phyloP scores from a whole-genome alignment of 1,284 basidiomycete species.

The Coniferiporia weirii region DNA sequence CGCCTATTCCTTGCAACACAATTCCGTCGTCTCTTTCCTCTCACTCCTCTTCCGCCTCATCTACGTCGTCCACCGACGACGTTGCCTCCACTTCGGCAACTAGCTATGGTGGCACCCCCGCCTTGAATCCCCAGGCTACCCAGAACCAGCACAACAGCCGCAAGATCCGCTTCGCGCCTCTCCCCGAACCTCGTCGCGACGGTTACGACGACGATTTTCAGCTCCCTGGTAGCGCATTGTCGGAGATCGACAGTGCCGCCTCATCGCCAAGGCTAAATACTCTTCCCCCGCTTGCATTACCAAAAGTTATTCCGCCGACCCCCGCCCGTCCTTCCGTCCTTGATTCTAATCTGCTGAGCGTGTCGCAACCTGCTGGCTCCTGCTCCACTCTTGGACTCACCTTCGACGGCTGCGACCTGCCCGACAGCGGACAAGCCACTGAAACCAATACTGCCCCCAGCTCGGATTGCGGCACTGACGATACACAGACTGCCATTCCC shows the following conservation, averaged over 20 bases:
- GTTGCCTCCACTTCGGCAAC: conserved; percentile 14
- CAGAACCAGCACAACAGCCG: conserved; percentile 22
- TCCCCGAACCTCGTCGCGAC: conserved; percentile 64
- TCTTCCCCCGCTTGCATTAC: conserved; percentile 5
- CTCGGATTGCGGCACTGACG: conserved; percentile 13
- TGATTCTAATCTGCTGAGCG: not conserved
- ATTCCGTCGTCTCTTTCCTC: conserved; percentile 2
- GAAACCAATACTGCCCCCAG: conserved; percentile 22
- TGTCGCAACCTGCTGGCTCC: conserved; percentile 1
- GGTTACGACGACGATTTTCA: conserved; percentile 41
- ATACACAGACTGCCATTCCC: conserved; percentile 23
- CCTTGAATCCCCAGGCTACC: not conserved
- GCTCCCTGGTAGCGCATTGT: conserved; percentile 28
- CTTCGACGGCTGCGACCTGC: conserved; percentile 8
- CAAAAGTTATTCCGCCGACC: conserved; percentile 3
- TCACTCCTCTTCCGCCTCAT: conserved; percentile 14
- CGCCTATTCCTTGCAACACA: not conserved
- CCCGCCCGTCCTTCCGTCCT: not conserved
- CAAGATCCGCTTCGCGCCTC: conserved; percentile 68
- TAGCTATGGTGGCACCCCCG: conserved; percentile 5
- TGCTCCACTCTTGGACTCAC: conserved; percentile 16
- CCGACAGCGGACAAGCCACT: conserved; percentile 27
- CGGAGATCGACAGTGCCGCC: conserved; percentile 17
- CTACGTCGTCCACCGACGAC: conserved; percentile 17
- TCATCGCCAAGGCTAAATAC: conserved; percentile 12